Conservation (phyloP, 352 stramenopile genomes). For the Globisporangium middletonii region DNA sequence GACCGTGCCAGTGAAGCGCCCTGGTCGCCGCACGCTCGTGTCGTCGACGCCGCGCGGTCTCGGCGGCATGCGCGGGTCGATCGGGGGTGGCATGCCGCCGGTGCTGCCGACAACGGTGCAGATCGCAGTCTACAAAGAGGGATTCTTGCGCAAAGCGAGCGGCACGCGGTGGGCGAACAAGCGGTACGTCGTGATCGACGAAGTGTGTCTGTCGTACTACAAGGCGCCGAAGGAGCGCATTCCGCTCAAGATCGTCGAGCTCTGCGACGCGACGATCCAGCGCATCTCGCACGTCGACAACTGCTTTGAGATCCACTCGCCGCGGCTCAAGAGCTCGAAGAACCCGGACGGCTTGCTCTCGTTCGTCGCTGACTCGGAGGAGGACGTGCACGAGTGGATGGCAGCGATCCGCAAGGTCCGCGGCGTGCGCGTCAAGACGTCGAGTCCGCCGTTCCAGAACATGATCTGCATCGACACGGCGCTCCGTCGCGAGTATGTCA, state of each 20-base stretch:
- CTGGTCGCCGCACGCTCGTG: constrained; percentile 57
- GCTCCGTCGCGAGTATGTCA: constrained; percentile 77
- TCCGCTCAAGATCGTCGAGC: constrained; percentile 78
- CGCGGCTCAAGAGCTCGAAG: constrained; percentile 78
- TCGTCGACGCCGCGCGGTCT: constrained; percentile 40
- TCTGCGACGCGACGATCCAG: constrained; percentile 77
- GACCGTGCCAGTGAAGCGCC: constrained; percentile 23
- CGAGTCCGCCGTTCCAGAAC: constrained; percentile 68
- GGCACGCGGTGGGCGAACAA: constrained; percentile 80
- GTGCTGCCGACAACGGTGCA: constrained; percentile 66
- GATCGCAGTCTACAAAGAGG: constrained; percentile 76
- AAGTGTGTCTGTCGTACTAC: constrained; percentile 82
- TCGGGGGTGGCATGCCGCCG: constrained; percentile 25
- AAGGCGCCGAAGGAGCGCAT: constrained; percentile 82
- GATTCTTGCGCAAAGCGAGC: constrained; percentile 78
- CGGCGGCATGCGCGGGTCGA: constrained; percentile 31
- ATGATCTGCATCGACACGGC: constrained; percentile 88
- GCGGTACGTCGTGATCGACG: constrained; percentile 85
- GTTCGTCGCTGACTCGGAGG: constrained; percentile 79
- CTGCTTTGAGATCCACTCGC: constrained; percentile 84
- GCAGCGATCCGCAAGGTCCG: constrained; percentile 78
- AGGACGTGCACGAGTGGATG: constrained; percentile 88
- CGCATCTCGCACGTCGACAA: constrained; percentile 77
- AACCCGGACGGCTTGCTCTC: constrained; percentile 77
- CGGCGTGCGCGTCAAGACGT: constrained; percentile 69